Conservation (phyloP, 148 eudicot genomes). For the Silene latifolia region DNA sequence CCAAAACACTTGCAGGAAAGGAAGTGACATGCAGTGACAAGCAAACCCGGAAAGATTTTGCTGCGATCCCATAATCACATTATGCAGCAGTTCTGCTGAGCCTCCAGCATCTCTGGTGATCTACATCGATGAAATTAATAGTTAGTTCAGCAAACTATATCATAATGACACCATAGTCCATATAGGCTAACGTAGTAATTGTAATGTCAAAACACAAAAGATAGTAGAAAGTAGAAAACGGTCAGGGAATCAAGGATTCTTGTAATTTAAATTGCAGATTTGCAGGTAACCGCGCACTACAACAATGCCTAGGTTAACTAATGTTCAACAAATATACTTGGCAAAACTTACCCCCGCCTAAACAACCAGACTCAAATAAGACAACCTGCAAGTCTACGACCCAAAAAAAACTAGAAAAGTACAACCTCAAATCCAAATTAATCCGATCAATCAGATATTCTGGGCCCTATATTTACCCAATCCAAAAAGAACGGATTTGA, state of each 20-base stretch:
- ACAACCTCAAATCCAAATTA: too few species aligned
- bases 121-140: conserved; percentile 30
- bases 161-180: too few species aligned
- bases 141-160: neutral
- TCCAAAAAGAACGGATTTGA: too few species aligned
- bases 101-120: conserved; percentile 78
- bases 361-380: too few species aligned
- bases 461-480: too few species aligned
- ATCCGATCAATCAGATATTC: too few species aligned
- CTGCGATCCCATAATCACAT: conserved; percentile 40
- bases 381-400: too few species aligned
- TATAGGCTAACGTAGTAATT: too few species aligned
- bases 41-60: conserved; percentile 3
- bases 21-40: neutral
- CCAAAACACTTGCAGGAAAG: neutral
- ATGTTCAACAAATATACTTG: too few species aligned
- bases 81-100: conserved; percentile 63
- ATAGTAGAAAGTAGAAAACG: neutral
- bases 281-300: neutral
- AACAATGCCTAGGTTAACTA: neutral
- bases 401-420: too few species aligned
- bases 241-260: neutral
- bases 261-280: neutral
- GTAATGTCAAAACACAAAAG: neutral
- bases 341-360: too few species aligned